Evolutionary conservation across 768 basidiomycete genomes (phyloP).

Genomic region (Naganishia friedmannii): DNA sequence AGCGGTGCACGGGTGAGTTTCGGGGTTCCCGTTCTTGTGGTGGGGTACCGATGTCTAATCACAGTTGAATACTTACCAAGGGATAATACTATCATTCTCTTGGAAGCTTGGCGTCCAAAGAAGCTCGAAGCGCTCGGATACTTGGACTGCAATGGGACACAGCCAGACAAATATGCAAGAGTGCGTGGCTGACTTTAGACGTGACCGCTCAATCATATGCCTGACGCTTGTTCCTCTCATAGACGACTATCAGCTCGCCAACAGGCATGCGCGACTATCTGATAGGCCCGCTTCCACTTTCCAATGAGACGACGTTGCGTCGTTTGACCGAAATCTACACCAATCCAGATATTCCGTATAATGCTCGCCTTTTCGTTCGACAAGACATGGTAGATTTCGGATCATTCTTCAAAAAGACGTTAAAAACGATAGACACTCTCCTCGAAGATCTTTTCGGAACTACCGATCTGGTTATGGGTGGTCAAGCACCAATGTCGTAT

Average conservation of each 20-base stretch:
- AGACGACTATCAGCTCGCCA: conserved; percentile 58
- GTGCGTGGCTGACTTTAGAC: conserved; percentile 8
- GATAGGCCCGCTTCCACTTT: conserved; percentile 61
- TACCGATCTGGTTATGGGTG: conserved; percentile 58
- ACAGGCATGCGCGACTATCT: conserved; percentile 59
- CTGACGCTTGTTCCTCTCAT: neutral
- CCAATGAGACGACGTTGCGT: conserved; percentile 53
- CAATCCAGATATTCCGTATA: conserved; percentile 59
- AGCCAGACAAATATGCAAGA: conserved; percentile 56
- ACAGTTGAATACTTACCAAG: conserved; percentile 30
- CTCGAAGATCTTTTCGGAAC: conserved; percentile 60
- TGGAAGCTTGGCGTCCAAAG: conserved; percentile 58
- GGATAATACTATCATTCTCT: conserved; percentile 59
- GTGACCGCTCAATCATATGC: neutral
- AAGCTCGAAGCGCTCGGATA: conserved; percentile 59
- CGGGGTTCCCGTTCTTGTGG: neutral
- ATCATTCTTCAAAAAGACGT: neutral
- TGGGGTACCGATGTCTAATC: neutral
- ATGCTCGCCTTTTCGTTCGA: conserved; percentile 50
- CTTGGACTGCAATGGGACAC: conserved; percentile 51
- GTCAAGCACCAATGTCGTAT: conserved; percentile 60
- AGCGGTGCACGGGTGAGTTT: conserved; percentile 43
- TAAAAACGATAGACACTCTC: conserved; percentile 25
- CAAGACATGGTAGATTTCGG: conserved; percentile 47
- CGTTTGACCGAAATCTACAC: conserved; percentile 60